Base-by-base conservation (phyloP, 805 yeast species). In the Candida succiphila region DNA sequence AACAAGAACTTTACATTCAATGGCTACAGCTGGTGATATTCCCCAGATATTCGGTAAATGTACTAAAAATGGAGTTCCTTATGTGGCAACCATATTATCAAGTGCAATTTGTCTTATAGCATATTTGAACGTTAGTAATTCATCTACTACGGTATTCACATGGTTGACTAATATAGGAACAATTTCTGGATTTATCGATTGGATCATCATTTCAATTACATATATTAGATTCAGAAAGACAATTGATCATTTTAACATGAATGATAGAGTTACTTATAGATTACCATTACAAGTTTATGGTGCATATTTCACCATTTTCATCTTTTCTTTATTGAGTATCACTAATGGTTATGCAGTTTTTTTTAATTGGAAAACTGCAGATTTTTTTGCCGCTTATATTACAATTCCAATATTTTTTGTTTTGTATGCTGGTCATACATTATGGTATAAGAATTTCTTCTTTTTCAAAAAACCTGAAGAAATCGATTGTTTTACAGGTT, bases 311-410 rank as follows among this genome's bases (percentile, higher is more conserved):
- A 69, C 72, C 12, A 29, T 49, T 15, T 26, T 41, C 35, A 52
- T 54, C 44, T 65, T 80, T 38, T 40, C 63, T 3, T 21, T 81
- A 14, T 49, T 10, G 70, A 52, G 2, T 54, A 71, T 83, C 39
- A 64, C 84, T 40, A 88, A 85, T 56, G 95, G 94, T 25, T 84
- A 69, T 53, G 55, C 67, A 2, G 72, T 73, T 1, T 84, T 84
- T 57, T 72, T 74, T 35, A 20, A 55, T 9, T 60, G 78, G 46
- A 60, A 59, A 37, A 81, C 71, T 3, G 52, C 71, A 7, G 78
- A 75, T 49, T 80, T 80, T 46, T 59, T 80, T 36, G 86, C 88
- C 22, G 81, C 87, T 4, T 80, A 49, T 35, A 38, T 79, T 39
- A 78, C 85, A 0, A 49, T 79, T 34, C 83, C 79, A 25, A 61